A percentile compares a stretch with the other conserved stretches of the same genome.
phyloP scores from a whole-genome alignment of 2,329 filamentous ascomycete species.

The Cytospora mali region DNA sequence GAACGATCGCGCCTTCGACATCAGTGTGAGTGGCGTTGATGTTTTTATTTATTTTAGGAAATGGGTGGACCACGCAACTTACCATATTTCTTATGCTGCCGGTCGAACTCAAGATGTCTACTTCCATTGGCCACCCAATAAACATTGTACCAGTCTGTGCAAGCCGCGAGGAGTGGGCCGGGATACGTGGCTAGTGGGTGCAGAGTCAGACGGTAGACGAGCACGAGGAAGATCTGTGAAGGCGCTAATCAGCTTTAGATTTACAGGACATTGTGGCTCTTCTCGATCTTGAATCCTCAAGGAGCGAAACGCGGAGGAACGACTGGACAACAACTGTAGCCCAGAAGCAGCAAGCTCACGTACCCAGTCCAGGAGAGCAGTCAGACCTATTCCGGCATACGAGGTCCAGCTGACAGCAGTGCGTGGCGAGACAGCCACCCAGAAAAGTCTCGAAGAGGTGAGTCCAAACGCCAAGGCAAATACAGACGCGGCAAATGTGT shows the following conservation, averaged over 20 bases:
- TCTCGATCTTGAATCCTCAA: neutral
- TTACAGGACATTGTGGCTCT: neutral
- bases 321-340: too few species aligned
- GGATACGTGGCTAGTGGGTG: conserved; percentile 3
- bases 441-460: too few species aligned
- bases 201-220: neutral
- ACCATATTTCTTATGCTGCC: conserved; percentile 7
- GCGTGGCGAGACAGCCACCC: too few species aligned
- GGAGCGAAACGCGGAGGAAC: neutral
- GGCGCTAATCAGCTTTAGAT: neutral
- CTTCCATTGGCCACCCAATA: neutral
- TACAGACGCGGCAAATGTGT: too few species aligned
- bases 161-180: neutral
- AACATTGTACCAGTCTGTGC: neutral
- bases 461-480: too few species aligned
- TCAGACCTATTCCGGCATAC: too few species aligned
- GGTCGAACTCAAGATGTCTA: neutral
- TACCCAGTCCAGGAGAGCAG: too few species aligned
- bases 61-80: neutral
- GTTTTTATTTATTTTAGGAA: too few species aligned
- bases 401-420: too few species aligned
- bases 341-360: too few species aligned
- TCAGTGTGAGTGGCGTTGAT: neutral
- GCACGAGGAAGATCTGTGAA: neutral
- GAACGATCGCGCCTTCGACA: neutral